Evolutionary conservation across 2,329 filamentous ascomycete species (phyloP).

Genomic region (Monosporascus sp.): DNA sequence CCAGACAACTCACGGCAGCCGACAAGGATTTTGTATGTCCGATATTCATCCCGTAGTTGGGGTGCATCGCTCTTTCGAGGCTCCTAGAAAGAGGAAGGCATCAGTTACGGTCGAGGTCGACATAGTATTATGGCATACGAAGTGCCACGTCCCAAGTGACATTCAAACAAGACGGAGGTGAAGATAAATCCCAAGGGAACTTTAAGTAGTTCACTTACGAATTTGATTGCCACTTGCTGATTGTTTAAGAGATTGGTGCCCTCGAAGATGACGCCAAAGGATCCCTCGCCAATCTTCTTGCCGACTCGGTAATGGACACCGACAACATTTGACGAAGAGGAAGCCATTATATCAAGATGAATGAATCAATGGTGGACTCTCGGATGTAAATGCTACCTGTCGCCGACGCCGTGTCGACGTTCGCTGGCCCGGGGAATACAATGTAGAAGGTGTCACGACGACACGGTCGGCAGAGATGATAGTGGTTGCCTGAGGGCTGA

Average conservation of each 20-base stretch:
- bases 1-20: constrained; percentile 80
- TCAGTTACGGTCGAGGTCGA: neutral
- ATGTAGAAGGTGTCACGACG: neutral
- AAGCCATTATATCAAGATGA: constrained; percentile 59
- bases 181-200: too few relatives aligned
- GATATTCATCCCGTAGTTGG: constrained; percentile 95
- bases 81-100: constrained; percentile 56
- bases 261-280: constrained; percentile 97
- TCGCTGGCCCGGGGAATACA: neutral
- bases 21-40: constrained; percentile 98
- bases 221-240: constrained; percentile 99
- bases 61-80: constrained; percentile 97
- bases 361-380: constrained; percentile 10
- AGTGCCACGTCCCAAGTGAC: too few relatives aligned
- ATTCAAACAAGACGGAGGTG: too few relatives aligned
- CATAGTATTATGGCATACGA: too few relatives aligned
- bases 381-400: neutral
- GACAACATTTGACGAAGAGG: constrained; percentile 92
- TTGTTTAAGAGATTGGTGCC: constrained; percentile 98
- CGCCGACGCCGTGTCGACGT: neutral
- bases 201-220: constrained; percentile 56
- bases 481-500: neutral
- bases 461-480: neutral
- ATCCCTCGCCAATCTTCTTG: constrained; percentile 99
- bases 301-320: constrained; percentile 98